A percentile compares a stretch with the other conserved stretches of the same genome.
These are phyloP conservation scores for Sclerotinia glacialis DNA, from an alignment of 2,329 filamentous ascomycete genomes.

Conservation along the genomic window DNA sequence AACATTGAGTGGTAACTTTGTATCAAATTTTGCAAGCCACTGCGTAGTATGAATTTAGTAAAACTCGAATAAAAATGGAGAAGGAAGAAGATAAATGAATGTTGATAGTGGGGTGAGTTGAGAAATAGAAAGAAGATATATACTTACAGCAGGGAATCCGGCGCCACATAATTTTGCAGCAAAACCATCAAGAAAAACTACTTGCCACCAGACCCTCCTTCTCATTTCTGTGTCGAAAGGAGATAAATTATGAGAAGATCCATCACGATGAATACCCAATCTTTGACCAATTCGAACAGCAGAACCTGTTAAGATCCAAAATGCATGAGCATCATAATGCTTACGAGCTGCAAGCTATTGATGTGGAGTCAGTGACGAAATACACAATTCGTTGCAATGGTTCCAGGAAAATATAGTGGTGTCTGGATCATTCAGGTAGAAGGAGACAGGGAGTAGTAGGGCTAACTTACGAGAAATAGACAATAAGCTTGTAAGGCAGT, in stretches of 20 bases:
- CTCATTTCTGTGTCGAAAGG: slow-evolving; percentile 60
- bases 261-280: slow-evolving; percentile 50
- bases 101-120: neutral
- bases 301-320: slow-evolving; percentile 50
- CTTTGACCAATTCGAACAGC: slow-evolving; percentile 49
- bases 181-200: slow-evolving; percentile 59
- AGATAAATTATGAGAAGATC: slow-evolving; percentile 38
- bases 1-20: slow-evolving; percentile 51
- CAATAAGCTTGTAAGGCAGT: slow-evolving; percentile 65
- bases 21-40: slow-evolving; percentile 46
- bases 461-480: slow-evolving; percentile 59
- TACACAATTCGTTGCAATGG: neutral
- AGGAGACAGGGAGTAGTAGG: neutral
- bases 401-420: slow-evolving; percentile 25
- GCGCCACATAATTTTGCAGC: slow-evolving; percentile 55
- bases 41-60: neutral
- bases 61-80: neutral
- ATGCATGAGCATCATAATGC: slow-evolving; percentile 44
- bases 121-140: neutral
- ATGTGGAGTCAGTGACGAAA: neutral
- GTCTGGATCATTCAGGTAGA: neutral
- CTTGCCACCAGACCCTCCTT: slow-evolving; percentile 60
- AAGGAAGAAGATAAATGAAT: neutral
- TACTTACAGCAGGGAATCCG: slow-evolving; percentile 39
- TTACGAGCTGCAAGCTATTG: slow-evolving; percentile 40